These are phyloP conservation scores for Theobroma grandiflorum DNA, from an alignment of 441 rosid genomes.

Conservation along the genomic window DNA sequence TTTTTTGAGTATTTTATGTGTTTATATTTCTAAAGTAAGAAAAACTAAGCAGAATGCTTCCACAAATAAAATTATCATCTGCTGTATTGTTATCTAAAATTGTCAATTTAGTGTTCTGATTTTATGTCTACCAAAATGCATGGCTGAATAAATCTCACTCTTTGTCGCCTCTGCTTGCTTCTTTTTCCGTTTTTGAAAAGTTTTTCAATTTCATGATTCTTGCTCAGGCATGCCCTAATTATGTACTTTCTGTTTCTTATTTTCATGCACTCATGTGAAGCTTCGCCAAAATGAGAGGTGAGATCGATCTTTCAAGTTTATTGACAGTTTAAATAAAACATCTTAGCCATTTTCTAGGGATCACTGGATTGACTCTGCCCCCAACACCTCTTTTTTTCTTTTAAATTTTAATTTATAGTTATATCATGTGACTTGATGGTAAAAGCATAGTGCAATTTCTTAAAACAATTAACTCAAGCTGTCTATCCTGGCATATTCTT, in stretches of 20 bases:
- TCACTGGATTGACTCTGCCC: constrained; percentile 1
- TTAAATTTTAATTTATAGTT: not conserved
- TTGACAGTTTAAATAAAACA: not conserved
- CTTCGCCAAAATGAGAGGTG: constrained; percentile 96
- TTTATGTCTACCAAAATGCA: not conserved
- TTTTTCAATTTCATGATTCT: constrained; percentile 11
- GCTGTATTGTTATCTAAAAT: not conserved
- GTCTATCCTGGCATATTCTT: not conserved
- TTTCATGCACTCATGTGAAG: constrained; percentile 52
- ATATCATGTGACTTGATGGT: not conserved
- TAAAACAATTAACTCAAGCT: constrained; percentile 13
- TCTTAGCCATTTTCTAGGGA: not conserved
- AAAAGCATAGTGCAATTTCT: constrained; percentile 8
- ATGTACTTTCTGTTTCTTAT: constrained; percentile 33
- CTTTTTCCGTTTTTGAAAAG: not conserved
- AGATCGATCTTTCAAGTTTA: constrained; percentile 28
- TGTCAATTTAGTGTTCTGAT: not conserved
- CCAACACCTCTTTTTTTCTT: not conserved
- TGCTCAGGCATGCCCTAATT: constrained; percentile 22
- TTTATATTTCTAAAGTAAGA: constrained; percentile 12
- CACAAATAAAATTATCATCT: not conserved
- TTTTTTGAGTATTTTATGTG: not conserved
- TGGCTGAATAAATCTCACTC: not conserved
- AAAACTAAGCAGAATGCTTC: not conserved
- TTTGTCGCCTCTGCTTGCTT: not conserved